Conservation (phyloP, 176 grass and related monocot species). For the Aegilops sharonensis region DNA sequence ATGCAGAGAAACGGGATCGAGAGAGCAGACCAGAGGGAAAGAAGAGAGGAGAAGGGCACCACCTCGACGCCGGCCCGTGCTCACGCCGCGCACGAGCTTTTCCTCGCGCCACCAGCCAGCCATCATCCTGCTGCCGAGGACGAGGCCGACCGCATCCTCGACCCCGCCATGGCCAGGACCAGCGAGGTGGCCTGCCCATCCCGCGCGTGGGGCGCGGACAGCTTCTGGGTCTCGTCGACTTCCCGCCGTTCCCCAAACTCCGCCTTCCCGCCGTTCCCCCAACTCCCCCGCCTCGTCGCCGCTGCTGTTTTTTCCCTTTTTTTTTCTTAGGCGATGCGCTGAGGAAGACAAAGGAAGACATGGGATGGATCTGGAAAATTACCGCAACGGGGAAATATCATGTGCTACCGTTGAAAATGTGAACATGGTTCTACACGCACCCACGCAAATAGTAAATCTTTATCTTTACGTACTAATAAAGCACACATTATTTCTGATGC, state of each 20-base stretch:
- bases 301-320: background rate
- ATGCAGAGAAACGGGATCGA: background rate
- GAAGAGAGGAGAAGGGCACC: background rate
- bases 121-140: background rate
- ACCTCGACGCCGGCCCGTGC: background rate
- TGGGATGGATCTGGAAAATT: no score
- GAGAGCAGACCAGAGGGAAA: background rate
- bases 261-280: no score
- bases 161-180: background rate
- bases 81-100: background rate
- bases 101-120: background rate
- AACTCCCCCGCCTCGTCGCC: background rate
- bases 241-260: background rate
- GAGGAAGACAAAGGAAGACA: no score
- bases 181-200: background rate
- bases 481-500: no score
- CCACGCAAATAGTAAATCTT: no score
- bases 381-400: no score
- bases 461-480: no score
- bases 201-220: background rate
- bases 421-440: no score
- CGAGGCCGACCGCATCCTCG: background rate
- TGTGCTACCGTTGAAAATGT: no score
- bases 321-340: no score
- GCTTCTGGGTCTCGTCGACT: background rate